phyloP scores from a whole-genome alignment of 129 eudicot species.

The Solidago caesia region DNA sequence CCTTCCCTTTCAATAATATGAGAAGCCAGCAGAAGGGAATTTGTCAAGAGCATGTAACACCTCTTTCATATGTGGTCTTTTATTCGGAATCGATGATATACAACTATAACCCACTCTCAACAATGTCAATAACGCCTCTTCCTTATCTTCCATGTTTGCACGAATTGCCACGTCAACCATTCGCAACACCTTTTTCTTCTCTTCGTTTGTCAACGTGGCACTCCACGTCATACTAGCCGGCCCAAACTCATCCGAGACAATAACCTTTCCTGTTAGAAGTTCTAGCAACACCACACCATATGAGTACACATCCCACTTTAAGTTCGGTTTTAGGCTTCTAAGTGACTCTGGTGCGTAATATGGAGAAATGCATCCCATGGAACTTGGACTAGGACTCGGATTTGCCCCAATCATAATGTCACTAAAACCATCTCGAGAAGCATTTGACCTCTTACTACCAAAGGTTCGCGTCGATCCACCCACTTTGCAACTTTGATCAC shows the following conservation, averaged over 20 bases:
- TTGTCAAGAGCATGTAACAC: conserved; percentile 75
- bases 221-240: conserved; percentile 47
- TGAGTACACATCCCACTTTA: conserved; percentile 91
- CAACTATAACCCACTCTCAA: conserved; percentile 74
- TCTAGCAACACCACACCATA: conserved; percentile 92
- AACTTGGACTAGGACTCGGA: conserved; percentile 87
- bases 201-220: conserved; percentile 50
- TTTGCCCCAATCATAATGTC: conserved; percentile 51
- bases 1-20: conserved; percentile 29
- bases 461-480: conserved; percentile 77
- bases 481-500: conserved; percentile 59
- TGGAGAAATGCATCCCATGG: conserved; percentile 57
- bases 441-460: conserved; percentile 82
- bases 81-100: conserved; percentile 75
- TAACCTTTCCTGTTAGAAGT: conserved; percentile 71
- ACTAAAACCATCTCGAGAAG: conserved; percentile 79
- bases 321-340: conserved; percentile 70
- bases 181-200: conserved; percentile 60
- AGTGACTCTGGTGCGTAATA: conserved; percentile 92
- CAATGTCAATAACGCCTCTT: conserved; percentile 65
- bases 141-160: conserved; percentile 88
- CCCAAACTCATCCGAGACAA: conserved; percentile 71
- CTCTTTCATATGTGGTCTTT: conserved; percentile 96
- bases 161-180: conserved; percentile 87
- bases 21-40: conserved; percentile 55